Base-by-base conservation (phyloP, 1,284 basidiomycete species). In the Caloboletus firmus region DNA sequence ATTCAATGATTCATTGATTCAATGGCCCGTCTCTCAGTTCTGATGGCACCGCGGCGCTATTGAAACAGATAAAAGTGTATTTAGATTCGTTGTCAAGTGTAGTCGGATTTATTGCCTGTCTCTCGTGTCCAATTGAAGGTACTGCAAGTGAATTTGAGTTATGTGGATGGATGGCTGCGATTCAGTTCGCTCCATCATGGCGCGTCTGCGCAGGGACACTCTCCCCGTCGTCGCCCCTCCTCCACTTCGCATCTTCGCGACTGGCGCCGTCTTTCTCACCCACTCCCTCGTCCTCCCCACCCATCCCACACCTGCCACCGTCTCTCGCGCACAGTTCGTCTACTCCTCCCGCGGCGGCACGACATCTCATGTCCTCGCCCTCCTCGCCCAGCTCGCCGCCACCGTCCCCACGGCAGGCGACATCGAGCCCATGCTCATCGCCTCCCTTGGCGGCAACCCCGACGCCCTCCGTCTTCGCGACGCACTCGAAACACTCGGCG, bases 191-290 rank as follows among this genome's bases (percentile, higher is more conserved):
- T 31, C 49, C 42, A 40, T 35, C 51, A 70, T 67, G 66, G 60
- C 67, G 10, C 67, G 66, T 37, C 58, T 71, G 2, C 68, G 69
- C 13, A 54, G 79, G 49, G 79, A 81, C 59, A 70, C 65, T 5
- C 67, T 68, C 62, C 54, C 64, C 62, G 39, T 57, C 61, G 44
- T 62, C 61, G 55, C 55, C 13, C 45, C 59, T 0, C 52, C 68
- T 11, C 62, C 65, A 0, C 54, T 66, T 0, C 84, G 88, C 42
- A 81, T 92, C 26, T 78, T 92, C 42, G 86, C 87, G 8, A 84
- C 85, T 17, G 89, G 89, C 20, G 88, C 89, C 10, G 77, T 92
- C 39, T 92, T 91, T 66, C 70, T 87, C 43, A 89, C 87, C 2
- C 83, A 90, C 67, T 83, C 82, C 0, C 77, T 92, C 41, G 74